phyloP scores from a whole-genome alignment of 106 monocot genomes.

The Dioscorea alata region DNA sequence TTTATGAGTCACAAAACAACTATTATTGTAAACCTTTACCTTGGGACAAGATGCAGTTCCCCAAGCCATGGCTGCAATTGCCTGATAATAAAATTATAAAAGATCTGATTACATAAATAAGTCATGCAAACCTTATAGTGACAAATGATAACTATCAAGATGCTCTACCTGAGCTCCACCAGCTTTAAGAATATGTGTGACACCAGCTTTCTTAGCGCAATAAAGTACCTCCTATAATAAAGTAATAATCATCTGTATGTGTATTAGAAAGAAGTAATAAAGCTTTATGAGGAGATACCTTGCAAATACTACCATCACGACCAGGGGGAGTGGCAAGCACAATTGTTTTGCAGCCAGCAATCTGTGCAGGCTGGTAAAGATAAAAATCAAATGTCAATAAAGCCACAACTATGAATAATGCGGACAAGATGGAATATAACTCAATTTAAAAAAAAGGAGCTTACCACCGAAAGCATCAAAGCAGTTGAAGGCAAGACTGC shows the following conservation, averaged over 20 bases:
- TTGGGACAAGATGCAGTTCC: conserved; percentile 91
- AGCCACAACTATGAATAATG: neutral
- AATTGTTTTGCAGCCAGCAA: conserved; percentile 92
- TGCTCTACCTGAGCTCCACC: conserved; percentile 89
- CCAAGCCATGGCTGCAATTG: conserved; percentile 97
- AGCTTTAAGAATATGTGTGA: conserved; percentile 91
- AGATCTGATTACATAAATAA: neutral
- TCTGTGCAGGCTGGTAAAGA: conserved; percentile 76
- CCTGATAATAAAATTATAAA: conserved; percentile 32
- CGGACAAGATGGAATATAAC: neutral
- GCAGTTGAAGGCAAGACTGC: conserved; percentile 98
- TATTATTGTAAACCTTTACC: conserved; percentile 24
- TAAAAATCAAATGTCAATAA: conserved; percentile 21
- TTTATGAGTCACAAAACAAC: no score
- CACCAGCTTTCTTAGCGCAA: conserved; percentile 96
- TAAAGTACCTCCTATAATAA: conserved; percentile 82
- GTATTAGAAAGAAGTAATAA: neutral
- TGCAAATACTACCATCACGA: conserved; percentile 83
- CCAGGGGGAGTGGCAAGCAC: conserved; percentile 96
- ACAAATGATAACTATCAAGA: neutral
- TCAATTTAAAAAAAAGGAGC: conserved; percentile 1
- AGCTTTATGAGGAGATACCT: conserved; percentile 38
- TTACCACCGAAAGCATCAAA: conserved; percentile 96
- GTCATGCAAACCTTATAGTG: neutral
- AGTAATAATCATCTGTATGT: neutral